Evolutionary conservation across 2,329 filamentous ascomycete species (phyloP).

Genomic region (Phaeosphaeriaceae sp.): DNA sequence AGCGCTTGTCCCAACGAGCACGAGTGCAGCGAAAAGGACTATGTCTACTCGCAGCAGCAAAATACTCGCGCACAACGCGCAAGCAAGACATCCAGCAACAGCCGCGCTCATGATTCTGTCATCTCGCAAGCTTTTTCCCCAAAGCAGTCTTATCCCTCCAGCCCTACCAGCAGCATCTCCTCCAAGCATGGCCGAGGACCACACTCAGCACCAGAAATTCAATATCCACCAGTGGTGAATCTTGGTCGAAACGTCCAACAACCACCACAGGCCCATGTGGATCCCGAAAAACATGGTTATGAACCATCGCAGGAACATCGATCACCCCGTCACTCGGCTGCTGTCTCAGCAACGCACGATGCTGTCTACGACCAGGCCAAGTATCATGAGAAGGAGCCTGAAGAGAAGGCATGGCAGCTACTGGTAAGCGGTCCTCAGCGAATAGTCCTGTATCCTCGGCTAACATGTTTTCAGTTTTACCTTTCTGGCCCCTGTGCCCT

Average conservation of each 20-base stretch:
- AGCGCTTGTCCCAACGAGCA: conserved; percentile 15
- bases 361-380: conserved; percentile 45
- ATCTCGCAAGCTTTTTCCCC: conserved; percentile 48
- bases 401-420: conserved; percentile 54
- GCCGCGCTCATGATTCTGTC: conserved; percentile 45
- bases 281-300: conserved; percentile 41
- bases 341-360: conserved; percentile 27
- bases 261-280: conserved; percentile 38
- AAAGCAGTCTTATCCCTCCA: conserved; percentile 41
- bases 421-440: conserved; percentile 38
- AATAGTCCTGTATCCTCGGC: background rate
- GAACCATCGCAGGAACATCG: conserved; percentile 25
- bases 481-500: conserved; percentile 61
- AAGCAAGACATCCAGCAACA: conserved; percentile 30
- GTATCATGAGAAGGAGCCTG: conserved; percentile 47
- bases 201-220: conserved; percentile 22
- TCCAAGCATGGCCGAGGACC: conserved; percentile 23
- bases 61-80: conserved; percentile 21
- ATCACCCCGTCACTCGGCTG: conserved; percentile 26
- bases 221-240: conserved; percentile 13
- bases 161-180: conserved; percentile 43
- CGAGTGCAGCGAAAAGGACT: conserved; percentile 35
- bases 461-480: conserved; percentile 53
- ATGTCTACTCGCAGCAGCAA: conserved; percentile 18
- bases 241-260: conserved; percentile 15